These are phyloP conservation scores for Plasmodium vinckei DNA, from an alignment of 169 alveolate genomes.

Conservation along the genomic window DNA sequence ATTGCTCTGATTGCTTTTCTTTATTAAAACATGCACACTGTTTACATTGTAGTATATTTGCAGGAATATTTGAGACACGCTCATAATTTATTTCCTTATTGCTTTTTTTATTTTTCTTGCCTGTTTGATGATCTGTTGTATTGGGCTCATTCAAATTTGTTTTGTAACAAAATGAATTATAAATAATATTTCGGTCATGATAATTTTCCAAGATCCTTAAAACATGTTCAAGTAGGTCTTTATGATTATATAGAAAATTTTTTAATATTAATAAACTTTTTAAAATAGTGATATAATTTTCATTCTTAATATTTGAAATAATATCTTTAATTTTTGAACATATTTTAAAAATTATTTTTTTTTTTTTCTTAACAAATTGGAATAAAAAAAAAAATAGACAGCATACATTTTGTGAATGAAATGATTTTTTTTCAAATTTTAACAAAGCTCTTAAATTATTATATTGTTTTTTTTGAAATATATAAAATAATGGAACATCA, in stretches of 20 bases:
- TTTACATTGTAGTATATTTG: too few relatives aligned
- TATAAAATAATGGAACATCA: too few relatives aligned
- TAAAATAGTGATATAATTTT: constrained; percentile 18
- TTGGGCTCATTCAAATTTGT: too few relatives aligned
- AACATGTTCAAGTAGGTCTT: not conserved
- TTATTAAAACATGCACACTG: too few relatives aligned
- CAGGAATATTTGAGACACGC: too few relatives aligned
- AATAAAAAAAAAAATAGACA: not conserved
- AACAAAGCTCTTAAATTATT: not conserved
- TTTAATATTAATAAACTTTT: constrained; percentile 14
- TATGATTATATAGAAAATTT: constrained; percentile 3
- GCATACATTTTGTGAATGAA: not conserved
- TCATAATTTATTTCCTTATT: too few relatives aligned
- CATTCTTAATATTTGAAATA: constrained; percentile 1
- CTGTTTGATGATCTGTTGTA: too few relatives aligned
- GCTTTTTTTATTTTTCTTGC: too few relatives aligned
- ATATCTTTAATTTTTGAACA: constrained; percentile 9
- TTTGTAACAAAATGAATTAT: too few relatives aligned
- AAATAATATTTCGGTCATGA: too few relatives aligned
- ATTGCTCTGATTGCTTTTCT: too few relatives aligned
- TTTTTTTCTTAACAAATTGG: not conserved
- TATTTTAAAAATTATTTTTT: not conserved
- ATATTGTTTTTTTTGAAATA: not conserved
- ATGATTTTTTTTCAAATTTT: not conserved
- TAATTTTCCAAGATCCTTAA: not conserved